Percentiles rank a stretch among this genome's conserved stretches.
Conservation (phyloP, 331 rosid genomes). For the Arachis monticola region DNA sequence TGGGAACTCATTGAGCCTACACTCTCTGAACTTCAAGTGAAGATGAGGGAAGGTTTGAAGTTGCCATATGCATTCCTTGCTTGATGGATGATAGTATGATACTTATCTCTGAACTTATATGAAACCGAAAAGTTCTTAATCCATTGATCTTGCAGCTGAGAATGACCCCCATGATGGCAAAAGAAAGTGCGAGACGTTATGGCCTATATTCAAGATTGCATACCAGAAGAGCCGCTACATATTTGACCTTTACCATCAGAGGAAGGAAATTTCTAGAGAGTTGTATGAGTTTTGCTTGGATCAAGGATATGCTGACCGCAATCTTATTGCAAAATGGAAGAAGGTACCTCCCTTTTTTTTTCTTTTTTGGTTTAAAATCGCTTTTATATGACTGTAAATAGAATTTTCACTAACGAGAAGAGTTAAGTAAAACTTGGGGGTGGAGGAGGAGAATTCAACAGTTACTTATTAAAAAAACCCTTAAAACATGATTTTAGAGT, state of each 20-base stretch:
- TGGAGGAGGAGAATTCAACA: too few species aligned
- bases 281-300: conserved; percentile 79
- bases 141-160: conserved; percentile 63
- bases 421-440: not conserved
- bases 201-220: too few species aligned
- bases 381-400: not conserved
- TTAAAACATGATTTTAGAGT: too few species aligned
- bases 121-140: conserved; percentile 33
- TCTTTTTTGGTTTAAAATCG: not conserved
- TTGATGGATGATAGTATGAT: not conserved
- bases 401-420: conserved; percentile 1
- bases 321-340: conserved; percentile 82
- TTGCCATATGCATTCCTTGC: not conserved
- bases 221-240: too few species aligned
- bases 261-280: conserved; percentile 86
- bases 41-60: conserved; percentile 87
- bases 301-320: conserved; percentile 92
- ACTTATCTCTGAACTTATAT: not conserved
- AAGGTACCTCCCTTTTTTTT: too few species aligned
- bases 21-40: conserved; percentile 84
- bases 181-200: too few species aligned
- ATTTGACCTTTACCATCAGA: not conserved
- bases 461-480: not conserved
- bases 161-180: conserved; percentile 80
- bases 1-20: conserved; percentile 89